phyloP scores from a whole-genome alignment of 352 stramenopile species.

The Globisporangium canariense region DNA sequence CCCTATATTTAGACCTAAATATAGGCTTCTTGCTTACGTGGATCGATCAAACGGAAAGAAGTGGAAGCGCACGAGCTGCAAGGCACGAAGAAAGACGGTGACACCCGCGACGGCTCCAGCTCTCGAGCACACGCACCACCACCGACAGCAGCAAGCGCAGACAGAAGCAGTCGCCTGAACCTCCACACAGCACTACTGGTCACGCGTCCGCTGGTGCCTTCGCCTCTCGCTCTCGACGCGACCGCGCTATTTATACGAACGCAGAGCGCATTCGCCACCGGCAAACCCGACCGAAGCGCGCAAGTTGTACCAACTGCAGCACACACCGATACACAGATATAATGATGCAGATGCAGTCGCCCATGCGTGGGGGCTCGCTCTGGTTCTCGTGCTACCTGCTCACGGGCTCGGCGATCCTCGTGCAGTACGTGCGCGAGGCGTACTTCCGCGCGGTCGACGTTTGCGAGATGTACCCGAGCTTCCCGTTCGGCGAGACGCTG shows the following conservation, averaged over 20 bases:
- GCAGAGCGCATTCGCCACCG: not conserved
- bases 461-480: conserved; percentile 64
- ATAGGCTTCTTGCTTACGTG: too few species aligned
- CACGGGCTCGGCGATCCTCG: conserved; percentile 33
- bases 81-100: too few species aligned
- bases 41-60: too few species aligned
- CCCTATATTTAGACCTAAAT: too few species aligned
- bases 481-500: conserved; percentile 56
- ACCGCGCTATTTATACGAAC: conserved; percentile 5
- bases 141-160: too few species aligned
- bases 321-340: not conserved
- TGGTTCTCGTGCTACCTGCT: conserved; percentile 47
- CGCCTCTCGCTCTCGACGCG: not conserved
- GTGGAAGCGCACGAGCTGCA: too few species aligned
- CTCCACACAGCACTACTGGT: too few species aligned
- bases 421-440: conserved; percentile 43
- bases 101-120: too few species aligned
- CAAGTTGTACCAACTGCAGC: not conserved
- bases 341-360: not conserved
- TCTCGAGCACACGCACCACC: too few species aligned
- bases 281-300: not conserved
- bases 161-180: too few species aligned
- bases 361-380: conserved; percentile 17
- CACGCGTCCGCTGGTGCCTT: too few species aligned
- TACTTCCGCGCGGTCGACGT: conserved; percentile 37